phyloP scores from a whole-genome alignment of 2,329 filamentous ascomycete genomes.

The Fusarium sambucinum region DNA sequence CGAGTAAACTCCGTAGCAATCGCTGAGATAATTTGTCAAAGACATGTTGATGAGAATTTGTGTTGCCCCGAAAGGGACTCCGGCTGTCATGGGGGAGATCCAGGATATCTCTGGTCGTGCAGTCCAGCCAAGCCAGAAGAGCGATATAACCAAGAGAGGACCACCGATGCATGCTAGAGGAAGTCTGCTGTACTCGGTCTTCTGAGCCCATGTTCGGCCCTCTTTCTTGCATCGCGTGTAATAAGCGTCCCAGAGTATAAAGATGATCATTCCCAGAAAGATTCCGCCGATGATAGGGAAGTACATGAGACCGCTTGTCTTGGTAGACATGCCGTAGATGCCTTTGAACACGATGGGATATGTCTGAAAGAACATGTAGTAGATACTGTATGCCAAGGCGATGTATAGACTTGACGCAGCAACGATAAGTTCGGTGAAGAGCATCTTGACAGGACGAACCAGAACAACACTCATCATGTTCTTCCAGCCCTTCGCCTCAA shows the following conservation, averaged over 20 bases:
- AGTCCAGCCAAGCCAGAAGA: constrained; percentile 42
- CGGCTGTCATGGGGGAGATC: constrained; percentile 16
- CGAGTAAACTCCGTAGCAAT: constrained; percentile 15
- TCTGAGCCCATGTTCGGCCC: constrained; percentile 21
- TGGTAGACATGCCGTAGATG: constrained; percentile 12
- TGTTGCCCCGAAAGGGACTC: constrained; percentile 11
- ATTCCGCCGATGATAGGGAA: constrained; percentile 9
- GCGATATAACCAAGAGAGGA: constrained; percentile 20
- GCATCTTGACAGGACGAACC: constrained; percentile 22
- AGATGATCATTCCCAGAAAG: constrained; percentile 15
- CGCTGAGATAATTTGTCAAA: constrained; percentile 10
- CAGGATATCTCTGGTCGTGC: constrained; percentile 12
- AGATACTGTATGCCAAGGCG: constrained; percentile 25
- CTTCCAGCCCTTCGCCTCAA: neutral
- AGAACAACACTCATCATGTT: constrained; percentile 26
- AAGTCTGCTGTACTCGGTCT: constrained; percentile 33
- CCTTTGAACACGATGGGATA: constrained; percentile 41
- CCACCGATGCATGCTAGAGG: constrained; percentile 33
- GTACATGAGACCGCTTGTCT: constrained; percentile 18
- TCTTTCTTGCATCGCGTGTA: constrained; percentile 15
- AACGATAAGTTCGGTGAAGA: constrained; percentile 30
- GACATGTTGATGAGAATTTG: constrained; percentile 18
- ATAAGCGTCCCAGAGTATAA: constrained; percentile 30
- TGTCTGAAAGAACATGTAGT: constrained; percentile 42
- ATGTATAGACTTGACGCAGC: constrained; percentile 31